These are phyloP conservation scores for Magnolia changhungtana DNA, from an alignment of 164 flowering plant genomes.

Conservation along the genomic window DNA sequence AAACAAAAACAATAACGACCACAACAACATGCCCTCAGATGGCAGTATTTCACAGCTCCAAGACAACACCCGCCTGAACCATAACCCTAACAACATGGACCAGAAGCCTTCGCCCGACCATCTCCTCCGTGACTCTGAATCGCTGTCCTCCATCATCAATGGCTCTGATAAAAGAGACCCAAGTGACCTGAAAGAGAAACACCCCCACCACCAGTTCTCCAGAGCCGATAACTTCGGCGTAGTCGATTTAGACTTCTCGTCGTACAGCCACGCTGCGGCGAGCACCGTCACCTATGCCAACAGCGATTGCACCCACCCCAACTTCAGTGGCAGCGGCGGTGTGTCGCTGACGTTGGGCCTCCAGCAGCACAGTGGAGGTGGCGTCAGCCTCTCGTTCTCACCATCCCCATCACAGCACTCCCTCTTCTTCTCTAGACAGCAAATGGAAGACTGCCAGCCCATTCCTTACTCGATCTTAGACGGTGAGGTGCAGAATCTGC, in stretches of 20 bases:
- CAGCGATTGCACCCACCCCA: slow-evolving; percentile 24
- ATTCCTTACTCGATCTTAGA: slow-evolving; percentile 67
- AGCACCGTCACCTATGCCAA: slow-evolving; percentile 21
- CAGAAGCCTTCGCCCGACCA: slow-evolving; percentile 61
- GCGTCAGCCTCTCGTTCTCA: slow-evolving; percentile 59
- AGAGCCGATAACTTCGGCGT: slow-evolving; percentile 31
- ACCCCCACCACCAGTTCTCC: slow-evolving; percentile 31
- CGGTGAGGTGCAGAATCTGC: slow-evolving; percentile 61
- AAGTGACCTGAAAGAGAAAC: slow-evolving; percentile 12
- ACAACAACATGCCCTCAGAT: slow-evolving; percentile 27
- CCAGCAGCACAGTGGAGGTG: slow-evolving; percentile 67
- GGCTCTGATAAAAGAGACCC: slow-evolving; percentile 34
- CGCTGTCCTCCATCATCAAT: slow-evolving; percentile 69
- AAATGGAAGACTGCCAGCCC: slow-evolving; percentile 57
- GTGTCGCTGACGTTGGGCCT: slow-evolving; percentile 84
- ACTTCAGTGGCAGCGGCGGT: slow-evolving; percentile 30
- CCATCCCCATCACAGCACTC: slow-evolving; percentile 43
- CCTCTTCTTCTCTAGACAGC: slow-evolving; percentile 52
- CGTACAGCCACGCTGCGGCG: slow-evolving; percentile 39
- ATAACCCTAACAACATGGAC: slow-evolving; percentile 27
- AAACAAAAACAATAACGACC: slow-evolving; percentile 5
- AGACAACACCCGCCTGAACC: slow-evolving; percentile 22
- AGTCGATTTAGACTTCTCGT: slow-evolving; percentile 62
- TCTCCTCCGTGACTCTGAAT: slow-evolving; percentile 62
- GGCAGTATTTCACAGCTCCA: slow-evolving; percentile 23